Percentiles rank a stretch among this genome's conserved stretches.
Conservation (phyloP, 139 green algal genomes). For the Volvox africanus region DNA sequence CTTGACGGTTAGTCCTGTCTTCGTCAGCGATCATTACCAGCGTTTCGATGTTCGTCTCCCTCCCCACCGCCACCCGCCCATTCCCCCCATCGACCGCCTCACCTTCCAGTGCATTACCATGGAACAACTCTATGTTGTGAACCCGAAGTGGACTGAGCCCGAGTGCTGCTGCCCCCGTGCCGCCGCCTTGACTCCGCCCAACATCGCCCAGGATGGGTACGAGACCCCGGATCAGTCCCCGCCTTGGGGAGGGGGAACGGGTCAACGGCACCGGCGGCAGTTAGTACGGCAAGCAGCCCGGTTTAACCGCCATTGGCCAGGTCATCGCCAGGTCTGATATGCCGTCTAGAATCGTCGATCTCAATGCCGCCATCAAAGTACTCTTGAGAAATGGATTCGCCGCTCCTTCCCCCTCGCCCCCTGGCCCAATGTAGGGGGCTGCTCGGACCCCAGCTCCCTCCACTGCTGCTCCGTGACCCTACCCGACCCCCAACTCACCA, state of each 20-base stretch:
- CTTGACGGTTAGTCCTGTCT: no score
- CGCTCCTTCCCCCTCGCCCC: no score
- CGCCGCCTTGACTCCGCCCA: background rate
- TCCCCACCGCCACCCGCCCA: background rate
- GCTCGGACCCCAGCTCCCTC: no score
- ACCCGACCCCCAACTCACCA: background rate
- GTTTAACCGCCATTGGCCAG: no score
- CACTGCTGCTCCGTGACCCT: background rate
- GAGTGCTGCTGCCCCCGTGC: constrained; percentile 2
- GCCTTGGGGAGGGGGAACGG: background rate
- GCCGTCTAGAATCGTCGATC: no score
- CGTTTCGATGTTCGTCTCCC: background rate
- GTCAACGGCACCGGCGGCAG: no score
- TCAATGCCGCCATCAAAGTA: no score
- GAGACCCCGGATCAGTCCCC: background rate
- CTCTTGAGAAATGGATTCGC: no score
- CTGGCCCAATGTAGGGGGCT: no score
- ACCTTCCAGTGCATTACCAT: constrained; percentile 59
- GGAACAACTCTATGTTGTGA: constrained; percentile 35
- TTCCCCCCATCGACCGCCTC: constrained; percentile 47
- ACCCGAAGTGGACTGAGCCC: background rate
- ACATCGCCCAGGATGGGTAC: background rate
- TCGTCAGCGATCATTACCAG: no score
- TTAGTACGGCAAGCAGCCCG: no score
- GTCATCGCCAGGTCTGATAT: no score